These are phyloP conservation scores for Lepiota venenata DNA, from an alignment of 768 basidiomycete species.

Conservation along the genomic window DNA sequence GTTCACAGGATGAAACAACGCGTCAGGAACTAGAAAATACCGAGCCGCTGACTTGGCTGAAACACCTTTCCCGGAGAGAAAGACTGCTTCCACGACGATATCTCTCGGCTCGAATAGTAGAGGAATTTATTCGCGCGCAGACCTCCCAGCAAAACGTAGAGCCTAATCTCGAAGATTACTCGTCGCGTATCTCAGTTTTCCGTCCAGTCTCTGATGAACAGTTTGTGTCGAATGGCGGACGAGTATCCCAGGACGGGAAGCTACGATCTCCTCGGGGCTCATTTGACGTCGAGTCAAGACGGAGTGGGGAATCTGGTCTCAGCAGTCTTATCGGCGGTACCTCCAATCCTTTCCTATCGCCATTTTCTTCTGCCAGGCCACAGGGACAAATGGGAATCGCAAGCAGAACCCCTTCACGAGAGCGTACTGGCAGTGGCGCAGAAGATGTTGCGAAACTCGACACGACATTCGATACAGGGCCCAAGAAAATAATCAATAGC, in stretches of 20 bases:
- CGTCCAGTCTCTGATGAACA: neutral
- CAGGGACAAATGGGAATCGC: neutral
- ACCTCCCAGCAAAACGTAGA: conserved; percentile 25
- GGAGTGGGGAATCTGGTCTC: conserved; percentile 5
- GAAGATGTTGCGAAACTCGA: neutral
- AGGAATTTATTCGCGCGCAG: conserved; percentile 56
- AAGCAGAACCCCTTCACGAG: neutral
- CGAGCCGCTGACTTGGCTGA: conserved; percentile 75
- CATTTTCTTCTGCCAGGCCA: neutral
- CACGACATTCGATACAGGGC: neutral
- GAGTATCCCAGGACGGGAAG: conserved; percentile 3
- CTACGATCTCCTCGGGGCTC: neutral
- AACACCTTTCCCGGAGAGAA: conserved; percentile 44
- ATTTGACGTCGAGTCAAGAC: conserved; percentile 9
- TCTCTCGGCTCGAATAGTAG: conserved; percentile 65
- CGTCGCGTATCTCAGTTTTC: conserved; percentile 11
- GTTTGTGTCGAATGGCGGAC: conserved; percentile 1
- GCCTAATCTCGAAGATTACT: conserved; percentile 42
- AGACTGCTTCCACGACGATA: conserved; percentile 49
- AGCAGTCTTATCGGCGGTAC: conserved; percentile 1
- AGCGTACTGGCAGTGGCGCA: neutral
- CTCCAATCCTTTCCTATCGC: conserved; percentile 4
- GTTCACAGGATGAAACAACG: conserved; percentile 42
- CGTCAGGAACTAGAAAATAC: conserved; percentile 54
- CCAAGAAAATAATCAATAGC: neutral